Conservation (phyloP, 2,329 filamentous ascomycete genomes). For the Phoma sp. region DNA sequence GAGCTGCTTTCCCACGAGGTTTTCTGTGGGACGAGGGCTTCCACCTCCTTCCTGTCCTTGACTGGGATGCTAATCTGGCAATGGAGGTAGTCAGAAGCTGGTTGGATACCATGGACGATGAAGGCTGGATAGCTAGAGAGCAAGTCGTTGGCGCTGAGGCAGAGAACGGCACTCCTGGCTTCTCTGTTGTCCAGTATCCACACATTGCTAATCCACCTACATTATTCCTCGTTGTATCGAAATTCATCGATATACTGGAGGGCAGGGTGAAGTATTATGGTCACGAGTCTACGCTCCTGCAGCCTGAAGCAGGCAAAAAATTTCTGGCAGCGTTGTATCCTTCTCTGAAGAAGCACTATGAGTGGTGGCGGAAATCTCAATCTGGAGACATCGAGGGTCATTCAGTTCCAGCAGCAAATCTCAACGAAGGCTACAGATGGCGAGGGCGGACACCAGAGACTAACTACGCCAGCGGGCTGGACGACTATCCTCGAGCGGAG, state of each 20-base stretch:
- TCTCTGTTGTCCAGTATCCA: slow-evolving; percentile 92
- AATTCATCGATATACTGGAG: slow-evolving; percentile 66
- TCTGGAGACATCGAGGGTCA: slow-evolving; percentile 65
- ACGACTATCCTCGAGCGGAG: slow-evolving; percentile 90
- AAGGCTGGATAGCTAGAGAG: slow-evolving; percentile 95
- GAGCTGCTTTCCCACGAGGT: slow-evolving; percentile 91
- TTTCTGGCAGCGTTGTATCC: slow-evolving; percentile 81
- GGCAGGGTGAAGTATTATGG: slow-evolving; percentile 57
- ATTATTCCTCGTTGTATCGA: slow-evolving; percentile 83
- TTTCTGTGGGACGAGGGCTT: slow-evolving; percentile 99
- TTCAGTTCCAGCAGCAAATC: slow-evolving; percentile 31
- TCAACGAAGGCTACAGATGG: slow-evolving; percentile 88
- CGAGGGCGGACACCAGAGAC: slow-evolving; percentile 82
- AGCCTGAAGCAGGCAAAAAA: slow-evolving; percentile 67
- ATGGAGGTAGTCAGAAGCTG: slow-evolving; percentile 87
- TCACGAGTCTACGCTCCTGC: slow-evolving; percentile 62
- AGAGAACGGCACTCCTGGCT: slow-evolving; percentile 83
- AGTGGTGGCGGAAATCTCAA: slow-evolving; percentile 93
- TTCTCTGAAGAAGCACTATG: slow-evolving; percentile 83
- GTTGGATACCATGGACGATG: slow-evolving; percentile 92
- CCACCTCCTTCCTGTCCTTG: slow-evolving; percentile 83
- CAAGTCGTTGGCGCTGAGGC: slow-evolving; percentile 91
- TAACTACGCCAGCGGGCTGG: slow-evolving; percentile 85
- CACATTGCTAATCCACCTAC: slow-evolving; percentile 97
- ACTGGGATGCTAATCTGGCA: slow-evolving; percentile 90